Evolutionary conservation across 2,329 filamentous ascomycete species (phyloP).

Genomic region (Fusarium sambucinum): DNA sequence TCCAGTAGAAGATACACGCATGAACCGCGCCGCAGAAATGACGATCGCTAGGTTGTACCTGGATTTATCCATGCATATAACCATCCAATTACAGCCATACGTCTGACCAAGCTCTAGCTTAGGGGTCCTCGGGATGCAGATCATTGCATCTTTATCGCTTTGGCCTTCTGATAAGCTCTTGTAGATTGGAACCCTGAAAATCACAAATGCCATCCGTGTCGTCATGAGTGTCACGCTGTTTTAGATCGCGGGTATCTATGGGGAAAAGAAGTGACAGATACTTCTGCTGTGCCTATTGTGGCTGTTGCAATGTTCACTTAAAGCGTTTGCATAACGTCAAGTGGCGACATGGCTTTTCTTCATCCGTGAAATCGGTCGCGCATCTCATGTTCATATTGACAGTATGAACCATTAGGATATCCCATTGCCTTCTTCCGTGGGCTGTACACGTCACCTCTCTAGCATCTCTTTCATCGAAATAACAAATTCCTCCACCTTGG

Average conservation of each 20-base stretch:
- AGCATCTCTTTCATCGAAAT: constrained; percentile 21
- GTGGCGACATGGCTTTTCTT: background rate
- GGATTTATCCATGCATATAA: constrained; percentile 25
- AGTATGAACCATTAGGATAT: background rate
- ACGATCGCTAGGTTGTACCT: background rate
- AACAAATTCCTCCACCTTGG: constrained; percentile 6
- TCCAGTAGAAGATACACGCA: background rate
- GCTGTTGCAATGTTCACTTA: background rate
- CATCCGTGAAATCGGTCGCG: background rate
- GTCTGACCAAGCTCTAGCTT: background rate
- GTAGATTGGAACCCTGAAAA: background rate
- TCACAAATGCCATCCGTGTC: background rate
- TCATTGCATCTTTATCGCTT: background rate
- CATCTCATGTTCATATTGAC: background rate
- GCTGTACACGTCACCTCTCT: background rate
- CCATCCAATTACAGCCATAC: constrained; percentile 4
- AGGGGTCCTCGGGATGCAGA: background rate
- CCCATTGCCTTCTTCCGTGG: too few relatives aligned
- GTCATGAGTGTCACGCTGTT: background rate
- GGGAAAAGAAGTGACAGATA: too few relatives aligned
- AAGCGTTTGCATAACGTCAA: too few relatives aligned
- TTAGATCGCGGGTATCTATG: background rate
- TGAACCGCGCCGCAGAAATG: constrained; percentile 16
- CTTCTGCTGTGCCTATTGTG: background rate
- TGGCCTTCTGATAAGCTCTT: background rate